Base-by-base conservation (phyloP, 345 rosid genomes). In the Acer yangbiense region DNA sequence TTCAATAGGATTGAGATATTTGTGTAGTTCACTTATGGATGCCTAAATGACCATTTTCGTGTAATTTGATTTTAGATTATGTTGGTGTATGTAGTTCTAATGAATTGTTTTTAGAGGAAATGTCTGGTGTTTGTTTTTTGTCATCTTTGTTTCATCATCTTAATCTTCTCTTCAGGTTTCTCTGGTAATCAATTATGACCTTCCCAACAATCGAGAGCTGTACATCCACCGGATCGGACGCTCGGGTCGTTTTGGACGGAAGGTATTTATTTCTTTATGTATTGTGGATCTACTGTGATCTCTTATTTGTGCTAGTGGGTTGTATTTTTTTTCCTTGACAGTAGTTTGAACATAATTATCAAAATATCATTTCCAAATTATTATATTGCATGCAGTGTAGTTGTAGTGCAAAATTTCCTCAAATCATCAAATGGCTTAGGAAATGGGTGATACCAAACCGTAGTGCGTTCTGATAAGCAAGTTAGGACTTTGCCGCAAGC, bases 201-300 rank as follows among this genome's bases (percentile, higher is more conserved):
- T 96, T 52, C 98, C 99, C 67, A 94, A 92, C 85, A 96, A 91
- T 84, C 97, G 98, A 86, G 99, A 96, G 82, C 98, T 94, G 66
- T 96, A 96, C 87, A 94, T 96, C 76, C 99, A 96, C 67, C 88
- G 98, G 62, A 96, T 94, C 78, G 99, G 99, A 69, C 98, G 99
- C 17, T 94, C 98, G 16, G 98, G 99, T 64, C 98, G 98, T 73
- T 97, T 94, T 29, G 99, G 98, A 76, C 93, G 99, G 70, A 97
- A 97, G 99, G 99, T 94, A 87, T 57, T 64, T 14, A 16, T 43
- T 77, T 44, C 29, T 20, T 58, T 63, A 12, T 16, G 60, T 61
- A 44, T 76, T 50, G 9, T 46, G 48, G 18, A 29, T 18, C n/a
- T 7, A 11, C 48, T 55, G 52, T 32, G 14, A 54, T 60, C 35